Conservation (phyloP, 2,329 filamentous ascomycete genomes). For the Zymoseptoria ardabiliae region DNA sequence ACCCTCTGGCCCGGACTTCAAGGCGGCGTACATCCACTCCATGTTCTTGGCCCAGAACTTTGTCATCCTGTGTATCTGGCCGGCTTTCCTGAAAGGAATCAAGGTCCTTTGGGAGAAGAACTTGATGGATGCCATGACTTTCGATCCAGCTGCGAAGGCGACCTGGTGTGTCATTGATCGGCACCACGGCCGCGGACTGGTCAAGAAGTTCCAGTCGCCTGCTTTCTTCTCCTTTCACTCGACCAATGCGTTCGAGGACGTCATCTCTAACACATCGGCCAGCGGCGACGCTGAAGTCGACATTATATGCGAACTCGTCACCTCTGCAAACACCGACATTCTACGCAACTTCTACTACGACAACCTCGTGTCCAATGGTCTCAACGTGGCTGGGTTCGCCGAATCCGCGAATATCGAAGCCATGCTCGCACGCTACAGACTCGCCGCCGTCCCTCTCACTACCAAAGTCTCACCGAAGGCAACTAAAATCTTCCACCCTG, state of each 20-base stretch:
- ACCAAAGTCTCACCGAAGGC: neutral
- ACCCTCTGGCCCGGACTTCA: constrained; percentile 44
- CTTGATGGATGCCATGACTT: constrained; percentile 57
- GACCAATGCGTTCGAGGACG: constrained; percentile 67
- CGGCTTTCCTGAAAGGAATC: constrained; percentile 54
- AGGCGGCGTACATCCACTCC: constrained; percentile 69
- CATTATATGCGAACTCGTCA: constrained; percentile 58
- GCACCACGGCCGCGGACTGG: constrained; percentile 51
- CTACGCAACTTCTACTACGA: constrained; percentile 64
- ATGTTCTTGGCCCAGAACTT: constrained; percentile 65
- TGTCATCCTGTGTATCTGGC: constrained; percentile 66
- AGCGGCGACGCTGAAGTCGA: constrained; percentile 35
- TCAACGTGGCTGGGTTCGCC: constrained; percentile 23
- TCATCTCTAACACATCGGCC: constrained; percentile 19
- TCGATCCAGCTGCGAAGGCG: constrained; percentile 46
- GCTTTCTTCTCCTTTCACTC: constrained; percentile 75
- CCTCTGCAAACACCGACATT: constrained; percentile 58
- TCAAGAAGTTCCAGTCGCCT: constrained; percentile 60
- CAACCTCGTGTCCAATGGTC: constrained; percentile 52
- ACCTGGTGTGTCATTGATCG: constrained; percentile 73
- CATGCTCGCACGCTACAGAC: constrained; percentile 9
- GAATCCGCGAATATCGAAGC: constrained; percentile 1
- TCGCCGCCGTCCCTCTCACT: constrained; percentile 1
- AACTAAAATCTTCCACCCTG: neutral
- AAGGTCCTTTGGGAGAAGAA: constrained; percentile 59